Base-by-base conservation (phyloP, 192 early-diverging fungal genomes). In the Entophlyctis luteolus region DNA sequence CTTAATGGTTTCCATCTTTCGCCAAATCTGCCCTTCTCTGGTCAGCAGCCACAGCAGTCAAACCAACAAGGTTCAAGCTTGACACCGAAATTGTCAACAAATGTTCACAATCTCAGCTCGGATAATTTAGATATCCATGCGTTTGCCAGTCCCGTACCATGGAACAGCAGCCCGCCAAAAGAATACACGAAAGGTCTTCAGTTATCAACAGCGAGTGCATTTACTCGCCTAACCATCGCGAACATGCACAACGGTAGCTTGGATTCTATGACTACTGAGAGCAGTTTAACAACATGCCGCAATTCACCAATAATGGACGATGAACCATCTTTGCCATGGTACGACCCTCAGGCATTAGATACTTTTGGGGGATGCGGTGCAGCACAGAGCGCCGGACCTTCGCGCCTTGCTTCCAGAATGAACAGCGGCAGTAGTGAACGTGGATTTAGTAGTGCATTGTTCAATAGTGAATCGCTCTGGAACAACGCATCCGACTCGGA, bases 381-480 rank as follows among this genome's bases (percentile, higher is more conserved):
- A 27, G 22, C 12, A 45, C 42, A 45, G 14, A 45, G 20, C 42
- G 20, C 14, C 0, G 42, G 10, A 6, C 0, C 49, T 20, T 0
- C 10, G 22, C 5, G 49, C 0, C 10, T 52, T 0, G 49, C 49
- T 10, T 20, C 20, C 20, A 5, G 49, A 5, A 52, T 52, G 49
- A 45, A 45, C n/a, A 45, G 42, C n/a, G 42, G 10, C n/a, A 28
- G 12, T 28, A 52, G 55, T 56, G 73, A 77, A 8, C 72, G 81
- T 25, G 81, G 78, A 5, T 82, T 82, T 58, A 80, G 66, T 55
- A 73, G 70, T 32, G 81, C 75, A 4, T 60, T 82, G 33, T 82
- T 73, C 62, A 74, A 67, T 53, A 76, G 72, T 52, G 81, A 82
- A 32, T 62, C 71, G 4, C 67, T 82, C 31, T 56, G 55, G 55